Percentiles rank a stretch among this genome's conserved stretches.
Conservation (phyloP, 75 land plant genomes). For the Pseudotsuga menziesii region DNA sequence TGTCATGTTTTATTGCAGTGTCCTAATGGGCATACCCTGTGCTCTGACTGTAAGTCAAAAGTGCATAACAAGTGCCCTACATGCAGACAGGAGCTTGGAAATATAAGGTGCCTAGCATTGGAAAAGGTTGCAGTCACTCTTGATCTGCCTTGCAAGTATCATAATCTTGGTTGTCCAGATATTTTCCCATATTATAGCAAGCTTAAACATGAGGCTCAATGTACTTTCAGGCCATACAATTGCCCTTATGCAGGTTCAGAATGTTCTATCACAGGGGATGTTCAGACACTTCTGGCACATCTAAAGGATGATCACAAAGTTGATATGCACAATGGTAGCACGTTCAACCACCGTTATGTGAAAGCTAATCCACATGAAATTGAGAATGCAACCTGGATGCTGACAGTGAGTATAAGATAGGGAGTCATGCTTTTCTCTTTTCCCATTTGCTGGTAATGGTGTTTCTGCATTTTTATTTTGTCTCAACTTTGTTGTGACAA, state of each 20-base stretch:
- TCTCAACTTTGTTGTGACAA: too few species aligned
- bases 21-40: constrained; percentile 47
- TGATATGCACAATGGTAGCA: constrained; percentile 55
- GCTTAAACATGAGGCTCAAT: constrained; percentile 46
- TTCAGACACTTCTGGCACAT: constrained; percentile 44
- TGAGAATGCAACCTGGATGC: constrained; percentile 66
- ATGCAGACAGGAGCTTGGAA: constrained; percentile 74
- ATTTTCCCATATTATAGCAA: constrained; percentile 62
- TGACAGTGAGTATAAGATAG: constrained; percentile 33
- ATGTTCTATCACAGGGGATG: constrained; percentile 47
- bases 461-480: background rate
- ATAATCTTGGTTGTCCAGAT: constrained; percentile 44
- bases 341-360: constrained; percentile 61
- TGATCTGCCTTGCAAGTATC: constrained; percentile 49
- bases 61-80: constrained; percentile 77
- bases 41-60: constrained; percentile 67
- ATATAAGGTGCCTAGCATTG: constrained; percentile 54
- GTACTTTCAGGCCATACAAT: constrained; percentile 54
- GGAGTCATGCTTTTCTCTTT: too few species aligned
- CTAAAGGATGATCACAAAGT: constrained; percentile 59
- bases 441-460: background rate
- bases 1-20: constrained; percentile 13
- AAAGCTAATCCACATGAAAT: constrained; percentile 59
- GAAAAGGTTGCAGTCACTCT: constrained; percentile 53
- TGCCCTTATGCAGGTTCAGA: constrained; percentile 69